These are phyloP conservation scores for Oropetium thomaeum DNA, from an alignment of 176 grass and related monocot species.

Conservation along the genomic window DNA sequence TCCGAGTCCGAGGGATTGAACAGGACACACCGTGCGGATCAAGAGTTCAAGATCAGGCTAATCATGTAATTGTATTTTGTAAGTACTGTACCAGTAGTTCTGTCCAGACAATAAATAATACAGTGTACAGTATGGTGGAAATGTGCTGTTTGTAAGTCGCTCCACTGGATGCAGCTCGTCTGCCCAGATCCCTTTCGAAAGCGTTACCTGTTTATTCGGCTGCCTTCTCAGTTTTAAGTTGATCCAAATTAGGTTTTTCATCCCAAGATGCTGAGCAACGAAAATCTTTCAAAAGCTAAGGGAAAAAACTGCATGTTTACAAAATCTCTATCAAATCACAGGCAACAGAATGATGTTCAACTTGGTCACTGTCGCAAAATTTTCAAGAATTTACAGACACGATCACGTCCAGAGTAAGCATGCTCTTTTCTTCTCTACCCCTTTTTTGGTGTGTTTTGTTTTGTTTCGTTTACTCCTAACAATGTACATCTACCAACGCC, in stretches of 20 bases:
- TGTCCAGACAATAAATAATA: neutral
- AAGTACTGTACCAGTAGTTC: neutral
- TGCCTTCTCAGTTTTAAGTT: neutral
- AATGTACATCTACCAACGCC: slow-evolving; percentile 47
- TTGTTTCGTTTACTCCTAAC: slow-evolving; percentile 23
- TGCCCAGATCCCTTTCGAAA: too few relatives aligned
- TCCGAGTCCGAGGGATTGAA: too few relatives aligned
- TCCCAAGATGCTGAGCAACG: neutral
- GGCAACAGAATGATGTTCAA: slow-evolving; percentile 6
- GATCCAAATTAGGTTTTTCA: neutral
- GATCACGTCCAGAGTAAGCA: slow-evolving; percentile 35
- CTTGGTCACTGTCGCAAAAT: slow-evolving; percentile 43
- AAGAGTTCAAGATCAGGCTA: too few relatives aligned
- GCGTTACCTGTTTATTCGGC: too few relatives aligned
- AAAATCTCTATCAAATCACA: neutral
- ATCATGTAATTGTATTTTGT: neutral
- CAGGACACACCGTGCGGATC: neutral
- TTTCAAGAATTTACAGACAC: slow-evolving; percentile 55
- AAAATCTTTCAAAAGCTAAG: neutral
- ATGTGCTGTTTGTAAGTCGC: neutral
- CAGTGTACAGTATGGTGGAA: neutral
- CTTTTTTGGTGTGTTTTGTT: neutral
- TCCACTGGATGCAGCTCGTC: too few relatives aligned
- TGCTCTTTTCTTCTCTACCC: neutral
- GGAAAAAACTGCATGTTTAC: neutral